Evolutionary conservation across 306 rosid genomes (phyloP).

Genomic region (Urtica urens): DNA sequence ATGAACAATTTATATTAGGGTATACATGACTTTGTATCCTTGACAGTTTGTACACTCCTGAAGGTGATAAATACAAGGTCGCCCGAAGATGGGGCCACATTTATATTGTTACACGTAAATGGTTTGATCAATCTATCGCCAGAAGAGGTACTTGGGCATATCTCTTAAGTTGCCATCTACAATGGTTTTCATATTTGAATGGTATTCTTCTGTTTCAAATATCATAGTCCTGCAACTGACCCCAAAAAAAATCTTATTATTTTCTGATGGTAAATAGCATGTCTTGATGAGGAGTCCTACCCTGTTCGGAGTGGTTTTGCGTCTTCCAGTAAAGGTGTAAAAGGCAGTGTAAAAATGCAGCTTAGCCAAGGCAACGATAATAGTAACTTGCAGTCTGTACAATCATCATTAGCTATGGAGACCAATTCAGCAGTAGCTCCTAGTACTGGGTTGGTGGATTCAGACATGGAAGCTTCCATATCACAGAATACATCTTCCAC

Average conservation of each 20-base stretch:
- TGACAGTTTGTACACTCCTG: conserved; percentile 74
- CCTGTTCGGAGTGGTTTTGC: conserved; percentile 52
- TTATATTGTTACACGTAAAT: conserved; percentile 61
- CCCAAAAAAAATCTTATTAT: conserved; percentile 3
- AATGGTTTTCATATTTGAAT: conserved; percentile 4
- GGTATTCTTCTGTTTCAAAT: conserved; percentile 8
- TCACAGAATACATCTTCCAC: conserved; percentile 35
- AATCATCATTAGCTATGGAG: conserved; percentile 42
- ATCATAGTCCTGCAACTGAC: conserved; percentile 16
- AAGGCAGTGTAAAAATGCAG: conserved; percentile 33
- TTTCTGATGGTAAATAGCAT: conserved; percentile 38
- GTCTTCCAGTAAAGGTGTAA: conserved; percentile 44
- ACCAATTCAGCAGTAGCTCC: conserved; percentile 32
- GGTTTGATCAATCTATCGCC: conserved; percentile 78
- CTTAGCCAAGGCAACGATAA: conserved; percentile 47
- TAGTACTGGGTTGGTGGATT: conserved; percentile 30
- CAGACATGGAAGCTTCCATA: conserved; percentile 48
- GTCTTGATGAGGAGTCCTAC: conserved; percentile 77
- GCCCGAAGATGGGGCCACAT: conserved; percentile 79
- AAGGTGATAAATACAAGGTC: conserved; percentile 91
- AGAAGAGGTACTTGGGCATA: conserved; percentile 52
- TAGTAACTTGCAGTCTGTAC: conserved; percentile 38
- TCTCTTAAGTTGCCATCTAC: conserved; percentile 13
- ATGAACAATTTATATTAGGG: not conserved
- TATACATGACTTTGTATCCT: conserved; percentile 33